Conservation (phyloP, 495 filamentous ascomycete species). For the Penicillium bovifimosum region DNA sequence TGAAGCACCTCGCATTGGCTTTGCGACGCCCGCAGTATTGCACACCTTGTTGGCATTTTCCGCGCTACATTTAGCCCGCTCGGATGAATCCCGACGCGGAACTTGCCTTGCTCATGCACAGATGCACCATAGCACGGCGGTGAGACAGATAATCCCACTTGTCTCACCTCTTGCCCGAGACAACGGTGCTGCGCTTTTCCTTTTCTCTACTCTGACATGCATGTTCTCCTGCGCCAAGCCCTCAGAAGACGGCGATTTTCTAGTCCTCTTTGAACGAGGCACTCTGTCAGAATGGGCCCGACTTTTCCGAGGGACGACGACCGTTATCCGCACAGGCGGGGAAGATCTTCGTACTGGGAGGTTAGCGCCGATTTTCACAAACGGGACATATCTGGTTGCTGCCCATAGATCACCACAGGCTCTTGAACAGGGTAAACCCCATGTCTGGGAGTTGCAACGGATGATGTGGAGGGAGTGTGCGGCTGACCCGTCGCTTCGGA, state of each 20-base stretch:
- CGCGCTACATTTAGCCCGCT: conserved; percentile 31
- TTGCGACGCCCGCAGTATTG: conserved; percentile 28
- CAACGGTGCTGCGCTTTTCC: conserved; percentile 32
- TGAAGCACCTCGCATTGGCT: conserved; percentile 26
- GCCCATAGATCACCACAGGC: conserved; percentile 2
- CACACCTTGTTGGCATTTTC: conserved; percentile 32
- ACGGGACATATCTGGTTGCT: not conserved
- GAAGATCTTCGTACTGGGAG: conserved; percentile 4
- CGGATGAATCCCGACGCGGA: conserved; percentile 15
- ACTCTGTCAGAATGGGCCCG: conserved; percentile 37
- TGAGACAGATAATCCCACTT: conserved; percentile 21
- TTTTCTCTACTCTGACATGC: conserved; percentile 31
- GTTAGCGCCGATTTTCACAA: conserved; percentile 11
- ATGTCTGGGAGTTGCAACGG: conserved; percentile 12
- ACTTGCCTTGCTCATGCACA: conserved; percentile 23
- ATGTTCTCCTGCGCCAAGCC: conserved; percentile 20
- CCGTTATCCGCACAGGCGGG: conserved; percentile 23
- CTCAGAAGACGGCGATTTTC: conserved; percentile 17
- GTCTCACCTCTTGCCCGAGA: conserved; percentile 21
- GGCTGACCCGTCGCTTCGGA: not conserved
- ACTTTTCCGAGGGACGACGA: conserved; percentile 33
- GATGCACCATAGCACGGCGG: conserved; percentile 30
- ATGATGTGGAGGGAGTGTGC: conserved; percentile 5
- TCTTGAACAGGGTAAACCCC: conserved; percentile 7
- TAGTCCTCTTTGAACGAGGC: conserved; percentile 33